phyloP scores from a whole-genome alignment of 1,284 basidiomycete genomes.

The Irpex lacteus region DNA sequence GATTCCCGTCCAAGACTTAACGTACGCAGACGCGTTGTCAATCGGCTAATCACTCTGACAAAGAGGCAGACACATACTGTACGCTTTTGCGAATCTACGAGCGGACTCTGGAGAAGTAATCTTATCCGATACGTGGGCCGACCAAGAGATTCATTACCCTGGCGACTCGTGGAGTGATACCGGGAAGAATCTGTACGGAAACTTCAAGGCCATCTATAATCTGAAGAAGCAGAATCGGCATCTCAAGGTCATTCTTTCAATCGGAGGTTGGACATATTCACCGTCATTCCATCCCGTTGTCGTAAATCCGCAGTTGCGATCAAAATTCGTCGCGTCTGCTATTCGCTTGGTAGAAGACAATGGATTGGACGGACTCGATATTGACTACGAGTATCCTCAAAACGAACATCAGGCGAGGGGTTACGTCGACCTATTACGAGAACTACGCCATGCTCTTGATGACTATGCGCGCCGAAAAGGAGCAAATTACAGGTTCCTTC shows the following conservation, averaged over 20 bases:
- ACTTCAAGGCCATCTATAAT: conserved; percentile 89
- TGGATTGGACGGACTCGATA: conserved; percentile 69
- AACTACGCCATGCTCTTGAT: conserved; percentile 70
- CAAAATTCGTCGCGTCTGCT: conserved; percentile 77
- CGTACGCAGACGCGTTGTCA: conserved; percentile 50
- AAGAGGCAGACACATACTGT: conserved; percentile 66
- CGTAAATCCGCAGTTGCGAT: conserved; percentile 55
- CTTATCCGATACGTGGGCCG: conserved; percentile 90
- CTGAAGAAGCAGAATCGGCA: conserved; percentile 87
- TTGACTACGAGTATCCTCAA: conserved; percentile 86
- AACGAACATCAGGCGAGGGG: conserved; percentile 70
- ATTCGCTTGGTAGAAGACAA: conserved; percentile 78
- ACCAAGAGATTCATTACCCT: conserved; percentile 85
- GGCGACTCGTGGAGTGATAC: conserved; percentile 89
- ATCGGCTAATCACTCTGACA: conserved; percentile 11
- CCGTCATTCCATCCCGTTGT: conserved; percentile 78
- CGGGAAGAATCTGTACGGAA: conserved; percentile 88
- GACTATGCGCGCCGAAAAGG: conserved; percentile 59
- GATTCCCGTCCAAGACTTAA: conserved; percentile 82
- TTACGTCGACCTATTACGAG: conserved; percentile 69
- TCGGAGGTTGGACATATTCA: conserved; percentile 92
- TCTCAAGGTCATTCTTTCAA: conserved; percentile 82
- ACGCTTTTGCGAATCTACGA: conserved; percentile 88
- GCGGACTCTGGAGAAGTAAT: conserved; percentile 82
- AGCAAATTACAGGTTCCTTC: conserved; percentile 61